Evolutionary conservation across 768 basidiomycete genomes (phyloP).

Genomic region (Crepidotus variabilis): DNA sequence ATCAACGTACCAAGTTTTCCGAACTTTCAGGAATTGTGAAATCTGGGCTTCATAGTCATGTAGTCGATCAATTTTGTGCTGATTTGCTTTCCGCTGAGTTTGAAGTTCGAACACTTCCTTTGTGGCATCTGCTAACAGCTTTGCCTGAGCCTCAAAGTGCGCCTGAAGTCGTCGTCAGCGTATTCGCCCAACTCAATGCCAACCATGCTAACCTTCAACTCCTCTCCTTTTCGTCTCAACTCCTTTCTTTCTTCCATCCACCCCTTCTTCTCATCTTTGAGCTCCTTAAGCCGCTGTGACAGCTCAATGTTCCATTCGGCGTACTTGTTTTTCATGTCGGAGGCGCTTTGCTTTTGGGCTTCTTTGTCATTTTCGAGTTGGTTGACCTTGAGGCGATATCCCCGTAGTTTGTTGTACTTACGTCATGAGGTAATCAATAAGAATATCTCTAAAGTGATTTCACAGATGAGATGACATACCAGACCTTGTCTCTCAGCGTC

Average conservation of each 20-base stretch:
- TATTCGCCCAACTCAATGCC: neutral
- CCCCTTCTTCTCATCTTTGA: conserved; percentile 75
- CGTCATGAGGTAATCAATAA: neutral
- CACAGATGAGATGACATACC: conserved; percentile 45
- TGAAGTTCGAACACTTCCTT: conserved; percentile 66
- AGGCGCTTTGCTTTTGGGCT: conserved; percentile 70
- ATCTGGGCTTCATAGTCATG: conserved; percentile 87
- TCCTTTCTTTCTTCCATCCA: conserved; percentile 71
- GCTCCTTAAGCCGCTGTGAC: conserved; percentile 69
- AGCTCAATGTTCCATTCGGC: conserved; percentile 81
- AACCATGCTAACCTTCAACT: conserved; percentile 48
- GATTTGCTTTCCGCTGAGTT: conserved; percentile 72
- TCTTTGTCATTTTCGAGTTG: conserved; percentile 65
- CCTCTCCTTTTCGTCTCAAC: conserved; percentile 68
- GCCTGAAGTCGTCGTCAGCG: conserved; percentile 37
- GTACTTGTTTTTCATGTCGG: conserved; percentile 72
- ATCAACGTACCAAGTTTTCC: conserved; percentile 66
- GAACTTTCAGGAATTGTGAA: conserved; percentile 72
- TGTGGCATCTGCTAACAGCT: conserved; percentile 64
- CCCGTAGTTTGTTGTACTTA: conserved; percentile 80
- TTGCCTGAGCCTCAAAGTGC: conserved; percentile 64
- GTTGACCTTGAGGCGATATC: conserved; percentile 67
- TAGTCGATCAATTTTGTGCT: conserved; percentile 78
- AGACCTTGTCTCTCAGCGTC: conserved; percentile 81
- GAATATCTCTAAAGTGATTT: neutral